These are phyloP conservation scores for Sarcocystis neurona DNA, from an alignment of 169 alveolate genomes.

Conservation along the genomic window DNA sequence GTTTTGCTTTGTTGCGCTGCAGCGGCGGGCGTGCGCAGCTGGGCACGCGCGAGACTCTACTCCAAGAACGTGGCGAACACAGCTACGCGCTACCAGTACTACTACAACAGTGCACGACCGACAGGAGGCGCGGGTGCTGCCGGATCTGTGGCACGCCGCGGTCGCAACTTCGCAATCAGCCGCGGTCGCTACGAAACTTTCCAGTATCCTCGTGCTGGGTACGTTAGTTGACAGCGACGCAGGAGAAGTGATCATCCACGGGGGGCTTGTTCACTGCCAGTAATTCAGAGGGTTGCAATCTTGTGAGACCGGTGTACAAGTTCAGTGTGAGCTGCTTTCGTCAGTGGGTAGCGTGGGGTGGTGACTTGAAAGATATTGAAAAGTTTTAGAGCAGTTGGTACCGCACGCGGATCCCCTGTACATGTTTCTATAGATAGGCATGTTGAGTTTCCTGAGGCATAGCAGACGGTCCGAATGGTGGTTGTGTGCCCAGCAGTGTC, in stretches of 20 bases:
- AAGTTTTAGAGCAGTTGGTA: background rate
- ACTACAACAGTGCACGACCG: background rate
- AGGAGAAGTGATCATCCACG: background rate
- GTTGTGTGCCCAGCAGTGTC: too few relatives aligned
- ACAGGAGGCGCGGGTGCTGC: too few relatives aligned
- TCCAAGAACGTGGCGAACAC: background rate
- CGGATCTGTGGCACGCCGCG: too few relatives aligned
- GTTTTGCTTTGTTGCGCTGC: background rate
- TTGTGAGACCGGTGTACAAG: background rate
- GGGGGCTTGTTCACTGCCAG: background rate
- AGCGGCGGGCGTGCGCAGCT: constrained; percentile 16
- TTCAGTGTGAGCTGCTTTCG: background rate
- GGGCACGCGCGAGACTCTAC: constrained; percentile 16
- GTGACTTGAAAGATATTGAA: background rate
- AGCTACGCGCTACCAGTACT: background rate
- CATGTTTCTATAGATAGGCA: too few relatives aligned
- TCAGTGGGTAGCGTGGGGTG: background rate
- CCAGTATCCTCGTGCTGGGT: background rate
- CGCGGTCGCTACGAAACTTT: background rate
- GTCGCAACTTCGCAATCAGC: constrained; percentile 4
- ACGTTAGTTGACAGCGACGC: background rate
- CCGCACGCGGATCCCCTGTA: too few relatives aligned
- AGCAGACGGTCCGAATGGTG: too few relatives aligned
- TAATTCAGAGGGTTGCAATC: background rate
- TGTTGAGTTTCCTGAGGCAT: too few relatives aligned